phyloP scores from a whole-genome alignment of 257 asterid species.

The Petunia secreta region DNA sequence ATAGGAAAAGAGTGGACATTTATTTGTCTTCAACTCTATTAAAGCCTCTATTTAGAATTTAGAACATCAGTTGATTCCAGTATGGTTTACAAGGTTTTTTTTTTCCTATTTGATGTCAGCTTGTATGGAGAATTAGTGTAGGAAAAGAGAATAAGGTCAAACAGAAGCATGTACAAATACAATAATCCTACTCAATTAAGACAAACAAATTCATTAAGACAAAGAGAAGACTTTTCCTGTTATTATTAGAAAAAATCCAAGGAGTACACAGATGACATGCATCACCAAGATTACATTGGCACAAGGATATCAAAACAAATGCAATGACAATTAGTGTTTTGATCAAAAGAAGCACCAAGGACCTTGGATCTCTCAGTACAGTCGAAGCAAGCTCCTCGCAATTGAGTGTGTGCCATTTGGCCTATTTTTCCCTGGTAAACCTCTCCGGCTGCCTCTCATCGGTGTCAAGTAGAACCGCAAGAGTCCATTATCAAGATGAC shows the following conservation, averaged over 20 bases:
- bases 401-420: slow-evolving; percentile 65
- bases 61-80: background rate
- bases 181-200: slow-evolving; percentile 20
- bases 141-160: background rate
- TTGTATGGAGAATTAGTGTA: no score
- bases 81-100: background rate
- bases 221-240: slow-evolving; percentile 34
- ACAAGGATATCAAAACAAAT: slow-evolving; percentile 46
- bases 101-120: no score
- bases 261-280: slow-evolving; percentile 39
- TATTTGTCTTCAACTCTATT: background rate
- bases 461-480: slow-evolving; percentile 82
- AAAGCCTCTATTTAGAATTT: background rate
- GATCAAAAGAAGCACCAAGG: slow-evolving; percentile 35
- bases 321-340: slow-evolving; percentile 34
- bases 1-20: background rate
- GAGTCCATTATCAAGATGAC: slow-evolving; percentile 72
- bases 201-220: background rate
- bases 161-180: background rate
- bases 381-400: slow-evolving; percentile 63
- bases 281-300: slow-evolving; percentile 36
- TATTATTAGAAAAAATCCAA: slow-evolving; percentile 50
- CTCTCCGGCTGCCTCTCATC: slow-evolving; percentile 71
- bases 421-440: slow-evolving; percentile 57
- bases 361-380: slow-evolving; percentile 58